Conservation (phyloP, 805 yeast genomes). For the Yarrowia osloensis region DNA sequence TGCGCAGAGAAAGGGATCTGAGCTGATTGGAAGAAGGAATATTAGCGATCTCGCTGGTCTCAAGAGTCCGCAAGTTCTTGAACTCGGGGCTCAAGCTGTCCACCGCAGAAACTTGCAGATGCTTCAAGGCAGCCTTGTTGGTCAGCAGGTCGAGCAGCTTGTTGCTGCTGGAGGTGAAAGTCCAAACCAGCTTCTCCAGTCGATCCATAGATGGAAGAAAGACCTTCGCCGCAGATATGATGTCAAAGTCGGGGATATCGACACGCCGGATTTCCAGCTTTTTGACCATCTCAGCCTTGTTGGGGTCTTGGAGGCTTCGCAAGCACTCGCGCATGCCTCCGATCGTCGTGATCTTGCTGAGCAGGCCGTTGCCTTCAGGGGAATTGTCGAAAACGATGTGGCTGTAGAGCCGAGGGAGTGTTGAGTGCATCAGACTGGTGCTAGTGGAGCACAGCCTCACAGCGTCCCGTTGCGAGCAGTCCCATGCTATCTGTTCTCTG, state of each 20-base stretch:
- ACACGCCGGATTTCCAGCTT: conserved; percentile 36
- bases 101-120: not conserved
- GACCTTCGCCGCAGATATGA: conserved; percentile 33
- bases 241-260: conserved; percentile 38
- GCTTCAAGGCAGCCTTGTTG: conserved; percentile 1
- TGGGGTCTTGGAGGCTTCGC: conserved; percentile 35
- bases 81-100: conserved; percentile 1
- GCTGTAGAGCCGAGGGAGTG: conserved; percentile 39
- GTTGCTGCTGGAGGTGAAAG: not conserved
- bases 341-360: conserved; percentile 39
- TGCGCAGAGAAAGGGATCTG: not conserved
- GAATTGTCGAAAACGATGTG: conserved; percentile 40
- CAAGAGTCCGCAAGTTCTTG: not conserved
- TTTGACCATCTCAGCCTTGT: conserved; percentile 37
- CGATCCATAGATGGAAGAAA: conserved; percentile 37
- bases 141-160: not conserved
- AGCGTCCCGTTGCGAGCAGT: conserved; percentile 42
- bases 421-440: conserved; percentile 35
- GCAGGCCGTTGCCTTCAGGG: conserved; percentile 8
- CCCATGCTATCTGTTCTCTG: conserved; percentile 36
- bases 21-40: not conserved
- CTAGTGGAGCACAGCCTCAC: conserved; percentile 40
- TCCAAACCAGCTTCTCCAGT: conserved; percentile 40
- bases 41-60: not conserved
- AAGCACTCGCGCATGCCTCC: conserved; percentile 42